A percentile compares a stretch with the other conserved stretches of the same genome.
Evolutionary conservation across 345 rosid species (phyloP).

Genomic region (Ceriops decandra): DNA sequence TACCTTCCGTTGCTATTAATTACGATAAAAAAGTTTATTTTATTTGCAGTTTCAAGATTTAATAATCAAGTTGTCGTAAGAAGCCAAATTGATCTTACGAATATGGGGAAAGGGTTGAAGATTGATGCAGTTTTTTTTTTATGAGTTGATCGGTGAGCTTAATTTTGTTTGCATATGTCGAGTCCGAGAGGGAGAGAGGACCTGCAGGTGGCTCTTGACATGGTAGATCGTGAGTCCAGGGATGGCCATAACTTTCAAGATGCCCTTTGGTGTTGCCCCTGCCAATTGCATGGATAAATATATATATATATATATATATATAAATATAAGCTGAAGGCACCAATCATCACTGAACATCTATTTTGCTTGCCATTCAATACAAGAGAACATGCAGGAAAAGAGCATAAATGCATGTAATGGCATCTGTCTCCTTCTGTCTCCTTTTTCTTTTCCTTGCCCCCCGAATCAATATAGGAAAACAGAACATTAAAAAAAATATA

Average conservation of each 20-base stretch:
- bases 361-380: background rate
- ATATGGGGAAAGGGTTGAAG: background rate
- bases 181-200: conserved; percentile 1
- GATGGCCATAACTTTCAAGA: conserved; percentile 49
- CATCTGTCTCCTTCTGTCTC: no score
- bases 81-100: background rate
- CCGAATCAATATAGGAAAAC: no score
- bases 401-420: background rate
- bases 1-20: no score
- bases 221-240: conserved; percentile 56
- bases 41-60: no score
- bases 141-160: no score
- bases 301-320: background rate
- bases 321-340: background rate
- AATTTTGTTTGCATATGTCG: no score
- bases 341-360: background rate
- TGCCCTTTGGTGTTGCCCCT: conserved; percentile 71
- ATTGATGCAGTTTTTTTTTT: no score
- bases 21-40: no score
- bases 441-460: no score
- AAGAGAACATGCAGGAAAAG: background rate
- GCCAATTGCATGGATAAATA: background rate
- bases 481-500: background rate
- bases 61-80: no score
- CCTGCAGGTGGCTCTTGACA: conserved; percentile 78